Base-by-base conservation (phyloP, 1,284 basidiomycete genomes). In the Coriolopsis trogii region DNA sequence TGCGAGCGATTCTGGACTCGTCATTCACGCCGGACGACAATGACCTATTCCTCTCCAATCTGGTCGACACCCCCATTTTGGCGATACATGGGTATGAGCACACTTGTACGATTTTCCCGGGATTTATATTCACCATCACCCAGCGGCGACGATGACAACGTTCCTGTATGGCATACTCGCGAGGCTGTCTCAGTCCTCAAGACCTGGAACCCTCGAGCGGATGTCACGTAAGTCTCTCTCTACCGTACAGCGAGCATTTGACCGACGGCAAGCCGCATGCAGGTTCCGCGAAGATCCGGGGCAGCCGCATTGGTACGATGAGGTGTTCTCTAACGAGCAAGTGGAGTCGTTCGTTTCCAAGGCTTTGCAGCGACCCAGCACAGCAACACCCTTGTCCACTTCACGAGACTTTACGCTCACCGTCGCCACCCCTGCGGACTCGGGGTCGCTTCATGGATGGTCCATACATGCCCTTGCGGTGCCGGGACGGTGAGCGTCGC, bases 21-120 rank as follows among this genome's bases (percentile, higher is more conserved):
- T 81, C 89, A 0, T 73, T 94, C 28, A 85, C 86, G 0, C 82
- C 87, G 8, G 93, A 93, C 63, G 89, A 95, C 67, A 93, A 96
- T 65, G 92, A 95, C 62, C 68, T 95, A 7, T 88, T 92, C 70
- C 63, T 92, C 8, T 82, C 86, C 5, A 96, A 95, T 60, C 64
- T 91, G 21, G 84, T 82, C 1, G 77, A 84, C 28, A 84, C 78
- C 0, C 85, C 87, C 0, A 72, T 93, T 3, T 73, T 94, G 12
- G 89, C 86, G 4, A 77, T 95, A 41, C 89, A 95, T 60, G 93
- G 92, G 79, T 84, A 64, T 45, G 40, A 20, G 43, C 34, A 12
- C n/a, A 7, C 5, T 43, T 18, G n/a, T 9, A 9, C 21, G 28
- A 16, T 0, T 10, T 1, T 10, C 16, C 1, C n/a, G 13, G 26